Evolutionary conservation across 1,284 basidiomycete species (phyloP).

Genomic region (Ustilago loliicola): DNA sequence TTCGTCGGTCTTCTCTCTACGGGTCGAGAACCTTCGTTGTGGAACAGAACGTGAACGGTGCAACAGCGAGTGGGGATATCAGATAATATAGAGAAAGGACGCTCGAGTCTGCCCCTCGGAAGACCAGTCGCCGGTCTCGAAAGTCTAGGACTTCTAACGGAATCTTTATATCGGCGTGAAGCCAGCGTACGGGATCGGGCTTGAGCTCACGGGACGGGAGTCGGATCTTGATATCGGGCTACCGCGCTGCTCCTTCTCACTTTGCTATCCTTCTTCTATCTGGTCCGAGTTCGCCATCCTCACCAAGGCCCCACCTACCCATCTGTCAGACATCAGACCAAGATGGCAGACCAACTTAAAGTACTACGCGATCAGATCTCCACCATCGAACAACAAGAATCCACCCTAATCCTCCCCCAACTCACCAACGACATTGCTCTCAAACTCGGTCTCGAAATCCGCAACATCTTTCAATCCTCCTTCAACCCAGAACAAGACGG

Average conservation of each 20-base stretch:
- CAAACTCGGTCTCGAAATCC: slow-evolving; percentile 42
- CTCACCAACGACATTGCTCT: slow-evolving; percentile 45
- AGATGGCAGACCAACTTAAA: slow-evolving; percentile 12
- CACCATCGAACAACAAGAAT: slow-evolving; percentile 34
- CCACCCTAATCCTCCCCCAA: slow-evolving; percentile 18
- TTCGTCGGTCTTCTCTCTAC: background rate
- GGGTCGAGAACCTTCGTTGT: background rate
- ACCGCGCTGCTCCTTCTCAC: background rate
- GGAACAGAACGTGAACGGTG: background rate
- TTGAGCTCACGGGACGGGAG: background rate
- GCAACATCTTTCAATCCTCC: slow-evolving; percentile 23
- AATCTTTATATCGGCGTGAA: background rate
- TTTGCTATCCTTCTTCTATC: background rate
- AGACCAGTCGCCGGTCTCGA: background rate
- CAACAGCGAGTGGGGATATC: no score
- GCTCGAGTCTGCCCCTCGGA: background rate
- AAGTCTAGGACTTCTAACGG: background rate
- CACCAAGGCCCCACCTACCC: background rate
- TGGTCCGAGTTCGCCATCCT: background rate
- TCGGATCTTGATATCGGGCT: background rate
- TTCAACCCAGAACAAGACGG: slow-evolving; percentile 28
- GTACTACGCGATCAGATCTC: slow-evolving; percentile 15
- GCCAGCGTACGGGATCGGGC: background rate
- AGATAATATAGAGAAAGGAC: background rate
- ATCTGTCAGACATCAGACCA: background rate